These are phyloP conservation scores for Pezicula carpinea DNA, from an alignment of 2,329 filamentous ascomycete genomes.

Conservation along the genomic window DNA sequence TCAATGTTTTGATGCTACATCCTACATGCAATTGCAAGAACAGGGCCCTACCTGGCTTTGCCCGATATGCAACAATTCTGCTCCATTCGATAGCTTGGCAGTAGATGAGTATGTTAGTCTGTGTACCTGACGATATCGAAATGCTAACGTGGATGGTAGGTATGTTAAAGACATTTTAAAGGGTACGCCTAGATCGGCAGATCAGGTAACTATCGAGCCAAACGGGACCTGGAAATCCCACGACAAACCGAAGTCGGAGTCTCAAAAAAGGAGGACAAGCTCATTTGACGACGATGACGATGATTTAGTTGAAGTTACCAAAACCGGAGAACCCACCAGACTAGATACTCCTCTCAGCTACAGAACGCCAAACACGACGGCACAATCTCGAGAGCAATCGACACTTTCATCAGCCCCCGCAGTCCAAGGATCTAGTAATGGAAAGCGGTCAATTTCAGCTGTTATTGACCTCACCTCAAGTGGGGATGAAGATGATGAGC, in stretches of 20 bases:
- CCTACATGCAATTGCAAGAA: constrained; percentile 89
- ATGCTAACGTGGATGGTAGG: constrained; percentile 36
- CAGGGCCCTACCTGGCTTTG: constrained; percentile 97
- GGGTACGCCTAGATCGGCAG: constrained; percentile 63
- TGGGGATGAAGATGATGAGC: constrained; percentile 46
- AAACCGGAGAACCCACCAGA: constrained; percentile 26
- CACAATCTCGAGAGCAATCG: constrained; percentile 28
- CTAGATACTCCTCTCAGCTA: constrained; percentile 16
- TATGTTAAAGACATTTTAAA: constrained; percentile 85
- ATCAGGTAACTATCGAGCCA: constrained; percentile 88
- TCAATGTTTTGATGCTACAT: constrained; percentile 90
- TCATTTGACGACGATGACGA: constrained; percentile 39
- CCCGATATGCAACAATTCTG: constrained; percentile 82
- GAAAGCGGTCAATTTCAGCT: constrained; percentile 40
- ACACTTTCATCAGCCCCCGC: constrained; percentile 28
- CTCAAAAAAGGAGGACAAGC: constrained; percentile 15
- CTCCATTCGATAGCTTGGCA: constrained; percentile 75
- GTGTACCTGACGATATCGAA: constrained; percentile 2
- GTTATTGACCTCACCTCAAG: constrained; percentile 52
- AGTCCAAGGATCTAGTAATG: constrained; percentile 12
- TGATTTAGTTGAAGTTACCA: constrained; percentile 45
- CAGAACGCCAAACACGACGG: constrained; percentile 17
- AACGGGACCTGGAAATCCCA: constrained; percentile 67
- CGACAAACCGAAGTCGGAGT: constrained; percentile 17
- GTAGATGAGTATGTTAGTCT: constrained; percentile 69